Conservation (phyloP, 129 eudicot genomes). For the Lonicera japonica region DNA sequence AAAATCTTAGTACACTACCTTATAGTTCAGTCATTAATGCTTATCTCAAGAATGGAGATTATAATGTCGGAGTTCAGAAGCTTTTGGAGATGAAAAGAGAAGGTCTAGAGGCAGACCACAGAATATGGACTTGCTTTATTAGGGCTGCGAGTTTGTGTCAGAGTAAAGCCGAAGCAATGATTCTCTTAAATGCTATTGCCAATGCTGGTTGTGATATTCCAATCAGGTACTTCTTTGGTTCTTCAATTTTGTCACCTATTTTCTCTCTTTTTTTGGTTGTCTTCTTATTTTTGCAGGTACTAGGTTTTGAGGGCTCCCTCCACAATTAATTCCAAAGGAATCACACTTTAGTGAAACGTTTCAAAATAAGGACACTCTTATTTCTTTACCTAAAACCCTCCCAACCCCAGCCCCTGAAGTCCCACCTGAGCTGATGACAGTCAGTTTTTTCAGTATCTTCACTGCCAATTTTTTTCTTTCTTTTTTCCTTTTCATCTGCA, state of each 20-base stretch:
- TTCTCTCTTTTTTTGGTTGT: not conserved
- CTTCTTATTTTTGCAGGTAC: not conserved
- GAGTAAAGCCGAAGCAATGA: slow-evolving; percentile 42
- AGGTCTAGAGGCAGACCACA: slow-evolving; percentile 82
- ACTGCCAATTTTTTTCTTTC: too few species aligned
- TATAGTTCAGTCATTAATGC: slow-evolving; percentile 84
- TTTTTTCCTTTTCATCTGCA: too few species aligned
- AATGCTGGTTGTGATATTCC: slow-evolving; percentile 85
- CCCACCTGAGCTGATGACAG: too few species aligned
- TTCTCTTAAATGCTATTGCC: slow-evolving; percentile 54
- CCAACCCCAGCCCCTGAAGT: too few species aligned
- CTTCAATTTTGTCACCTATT: not conserved
- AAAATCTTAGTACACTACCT: slow-evolving; percentile 52
- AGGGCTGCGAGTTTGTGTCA: slow-evolving; percentile 87
- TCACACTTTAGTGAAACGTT: too few species aligned
- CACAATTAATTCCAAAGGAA: too few species aligned
- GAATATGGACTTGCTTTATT: slow-evolving; percentile 84
- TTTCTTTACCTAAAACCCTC: too few species aligned
- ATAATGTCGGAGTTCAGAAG: slow-evolving; percentile 52
- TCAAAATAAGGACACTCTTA: too few species aligned
- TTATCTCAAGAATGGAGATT: slow-evolving; percentile 70
- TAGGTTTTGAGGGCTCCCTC: too few species aligned
- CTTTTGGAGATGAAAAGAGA: slow-evolving; percentile 61
- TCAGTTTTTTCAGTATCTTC: too few species aligned
- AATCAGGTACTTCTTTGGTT: slow-evolving; percentile 33